A percentile compares a stretch with the other conserved stretches of the same genome.
These are phyloP conservation scores for Albugo candida DNA, from an alignment of 352 stramenopile species.

Conservation along the genomic window DNA sequence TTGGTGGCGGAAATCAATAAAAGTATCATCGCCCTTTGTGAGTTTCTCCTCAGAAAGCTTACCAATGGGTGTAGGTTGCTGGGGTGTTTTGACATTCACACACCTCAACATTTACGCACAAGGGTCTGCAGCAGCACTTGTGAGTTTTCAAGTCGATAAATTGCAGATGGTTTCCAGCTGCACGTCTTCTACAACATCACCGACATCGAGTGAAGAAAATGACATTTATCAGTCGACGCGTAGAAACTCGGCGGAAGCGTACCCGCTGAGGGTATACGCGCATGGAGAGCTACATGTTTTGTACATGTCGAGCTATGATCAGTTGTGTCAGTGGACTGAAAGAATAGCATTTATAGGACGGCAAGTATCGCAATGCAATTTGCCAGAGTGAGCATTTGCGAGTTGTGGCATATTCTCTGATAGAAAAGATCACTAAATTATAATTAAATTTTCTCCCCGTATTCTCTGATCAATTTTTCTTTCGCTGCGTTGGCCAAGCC, in stretches of 20 bases:
- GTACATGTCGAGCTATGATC: constrained; percentile 51
- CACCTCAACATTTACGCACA: constrained; percentile 61
- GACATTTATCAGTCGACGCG: constrained; percentile 10
- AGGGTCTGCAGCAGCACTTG: constrained; percentile 41
- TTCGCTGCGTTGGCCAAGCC: too few relatives aligned
- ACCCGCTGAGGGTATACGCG: constrained; percentile 53
- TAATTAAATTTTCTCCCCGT: too few relatives aligned
- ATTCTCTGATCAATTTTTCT: too few relatives aligned
- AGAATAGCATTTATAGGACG: too few relatives aligned
- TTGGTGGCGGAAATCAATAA: constrained; percentile 17
- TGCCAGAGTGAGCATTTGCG: constrained; percentile 21
- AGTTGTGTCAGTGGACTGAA: constrained; percentile 38
- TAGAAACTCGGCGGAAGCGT: constrained; percentile 13
- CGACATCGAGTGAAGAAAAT: too few relatives aligned
- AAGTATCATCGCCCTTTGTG: constrained; percentile 35
- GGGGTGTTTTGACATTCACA: constrained; percentile 66
- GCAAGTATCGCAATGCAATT: constrained; percentile 54
- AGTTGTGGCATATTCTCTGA: too few relatives aligned
- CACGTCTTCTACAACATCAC: too few relatives aligned
- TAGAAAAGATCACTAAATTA: too few relatives aligned
- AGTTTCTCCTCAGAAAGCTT: constrained; percentile 32
- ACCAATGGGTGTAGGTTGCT: constrained; percentile 60
- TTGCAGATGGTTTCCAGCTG: constrained; percentile 30
- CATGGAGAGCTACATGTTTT: constrained; percentile 47
- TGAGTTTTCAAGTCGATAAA: constrained; percentile 59